A percentile compares a stretch with the other conserved stretches of the same genome.
phyloP scores from a whole-genome alignment of 768 basidiomycete species.

The Macrolepiota dolichaula region DNA sequence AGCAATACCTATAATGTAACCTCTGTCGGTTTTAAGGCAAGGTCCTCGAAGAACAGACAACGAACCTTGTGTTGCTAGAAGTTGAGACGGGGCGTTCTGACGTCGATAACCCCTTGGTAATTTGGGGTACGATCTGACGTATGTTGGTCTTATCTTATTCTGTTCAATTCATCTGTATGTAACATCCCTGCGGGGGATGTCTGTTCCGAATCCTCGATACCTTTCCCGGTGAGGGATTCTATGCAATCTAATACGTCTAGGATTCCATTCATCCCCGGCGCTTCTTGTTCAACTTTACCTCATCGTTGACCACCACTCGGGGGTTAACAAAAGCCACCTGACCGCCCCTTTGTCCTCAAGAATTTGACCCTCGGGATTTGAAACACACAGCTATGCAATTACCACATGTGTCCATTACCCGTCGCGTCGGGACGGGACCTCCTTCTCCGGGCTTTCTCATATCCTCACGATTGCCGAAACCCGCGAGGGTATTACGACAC shows the following conservation, averaged over 20 bases:
- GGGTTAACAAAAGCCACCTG: not conserved
- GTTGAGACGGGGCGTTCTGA: not conserved
- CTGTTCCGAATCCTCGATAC: not conserved
- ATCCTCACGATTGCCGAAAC: not conserved
- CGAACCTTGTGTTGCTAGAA: not conserved
- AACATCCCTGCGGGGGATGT: not conserved
- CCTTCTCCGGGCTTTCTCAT: not conserved
- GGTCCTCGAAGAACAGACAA: not conserved
- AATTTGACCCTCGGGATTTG: not conserved
- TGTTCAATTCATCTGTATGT: not conserved
- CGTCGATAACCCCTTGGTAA: not conserved
- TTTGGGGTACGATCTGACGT: not conserved
- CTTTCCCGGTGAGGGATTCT: constrained; percentile 1
- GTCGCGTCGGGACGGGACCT: not conserved
- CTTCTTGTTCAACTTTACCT: no score
- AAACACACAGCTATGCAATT: not conserved
- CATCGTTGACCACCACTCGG: not conserved
- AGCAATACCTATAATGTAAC: not conserved
- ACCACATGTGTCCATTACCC: not conserved
- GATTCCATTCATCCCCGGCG: no score
- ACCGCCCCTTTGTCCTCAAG: not conserved
- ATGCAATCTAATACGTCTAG: not conserved
- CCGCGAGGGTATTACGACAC: not conserved
- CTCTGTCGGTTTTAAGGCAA: not conserved
- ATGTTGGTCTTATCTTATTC: constrained; percentile 1